Percentiles rank a stretch among this genome's conserved stretches.
phyloP scores from a whole-genome alignment of 202 grass and related monocot genomes.

The Bolboschoenoplectus hybrid region DNA sequence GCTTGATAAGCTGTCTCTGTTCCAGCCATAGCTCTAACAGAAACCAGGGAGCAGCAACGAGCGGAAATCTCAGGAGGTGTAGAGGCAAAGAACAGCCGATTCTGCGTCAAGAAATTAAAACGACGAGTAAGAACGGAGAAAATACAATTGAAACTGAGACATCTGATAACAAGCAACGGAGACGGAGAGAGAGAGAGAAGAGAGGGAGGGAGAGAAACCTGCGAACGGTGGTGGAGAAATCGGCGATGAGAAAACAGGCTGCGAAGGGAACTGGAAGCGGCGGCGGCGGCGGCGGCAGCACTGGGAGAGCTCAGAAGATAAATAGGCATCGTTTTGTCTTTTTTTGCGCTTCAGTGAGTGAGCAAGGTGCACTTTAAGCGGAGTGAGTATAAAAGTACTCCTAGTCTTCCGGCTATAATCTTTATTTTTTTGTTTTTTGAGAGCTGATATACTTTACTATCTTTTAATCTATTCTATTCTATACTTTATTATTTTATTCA shows the following conservation, averaged over 20 bases:
- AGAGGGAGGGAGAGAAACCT: not conserved
- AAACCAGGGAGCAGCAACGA: not conserved
- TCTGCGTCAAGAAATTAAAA: not conserved
- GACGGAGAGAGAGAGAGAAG: not conserved
- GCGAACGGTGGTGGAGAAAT: not conserved
- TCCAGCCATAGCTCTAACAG: slow-evolving; percentile 26
- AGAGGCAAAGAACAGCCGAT: not conserved
- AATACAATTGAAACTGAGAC: not conserved
- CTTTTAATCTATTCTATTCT: too few species aligned
- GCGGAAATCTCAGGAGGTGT: not conserved
- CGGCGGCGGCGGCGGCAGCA: not conserved
- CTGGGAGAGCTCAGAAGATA: slow-evolving; percentile 21
- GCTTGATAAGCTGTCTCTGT: not conserved
- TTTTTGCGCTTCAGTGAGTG: not conserved
- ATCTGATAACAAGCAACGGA: not conserved
- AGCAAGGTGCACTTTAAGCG: not conserved
- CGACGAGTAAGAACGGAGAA: not conserved
- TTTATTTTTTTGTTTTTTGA: too few species aligned
- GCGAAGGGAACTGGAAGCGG: slow-evolving; percentile 7
- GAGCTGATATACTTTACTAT: too few species aligned
- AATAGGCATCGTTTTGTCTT: slow-evolving; percentile 21
- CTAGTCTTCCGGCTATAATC: too few species aligned
- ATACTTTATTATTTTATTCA: too few species aligned
- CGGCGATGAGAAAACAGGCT: not conserved
- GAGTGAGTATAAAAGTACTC: too few species aligned